Evolutionary conservation across 768 basidiomycete genomes (phyloP), one percentile per base, ranked within the genome.

Genomic region (Suillus hirtellus): DNA sequence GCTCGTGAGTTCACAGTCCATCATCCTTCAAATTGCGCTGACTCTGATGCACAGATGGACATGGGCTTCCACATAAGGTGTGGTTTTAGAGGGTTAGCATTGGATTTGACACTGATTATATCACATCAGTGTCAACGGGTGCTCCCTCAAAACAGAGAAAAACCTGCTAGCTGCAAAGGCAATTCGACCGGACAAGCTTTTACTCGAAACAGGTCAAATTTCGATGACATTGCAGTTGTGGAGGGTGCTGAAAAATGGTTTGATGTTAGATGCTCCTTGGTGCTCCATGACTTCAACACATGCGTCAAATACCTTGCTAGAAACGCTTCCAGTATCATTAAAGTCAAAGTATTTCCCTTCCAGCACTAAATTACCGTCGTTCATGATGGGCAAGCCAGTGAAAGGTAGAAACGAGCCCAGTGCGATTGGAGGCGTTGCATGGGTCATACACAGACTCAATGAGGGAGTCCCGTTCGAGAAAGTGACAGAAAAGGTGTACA

Each of bases 351-450:
- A 85, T 71, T 80, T 84, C 63, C 86, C 87, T 1, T 72, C 73
- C 1, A 74, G 80, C 2, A 82, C 78, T 37, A 83, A 84, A 60
- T 80, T 85, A 1, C 87, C 91, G 61, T 79, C 81, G 1, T 92
- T 88, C 69, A 77, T 80, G 27, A 66, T 68, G 11, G 89, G 87
- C 0, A 84, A 81, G 64, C 78, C 85, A 3, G 86, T 92, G 49
- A 93, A 93, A 74, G 89, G 91, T 3, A 79, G 93, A 47, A 92
- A 89, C 67, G 93, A 94, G 69, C 90, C 92, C 4, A 77, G 74
- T 42, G 76, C 82, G 2, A 82, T 89, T 27, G 89, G 88, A 7
- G 83, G 82, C 31, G 85, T 93, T 11, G 93, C 90, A 24, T 92
- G 89, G 86, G 85, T 91, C 12, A 77, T 93, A 12, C 80, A 81